Percentiles rank a stretch among this genome's conserved stretches.
Evolutionary conservation across 441 rosid genomes (phyloP).

Genomic region (Euphorbia corollata): DNA sequence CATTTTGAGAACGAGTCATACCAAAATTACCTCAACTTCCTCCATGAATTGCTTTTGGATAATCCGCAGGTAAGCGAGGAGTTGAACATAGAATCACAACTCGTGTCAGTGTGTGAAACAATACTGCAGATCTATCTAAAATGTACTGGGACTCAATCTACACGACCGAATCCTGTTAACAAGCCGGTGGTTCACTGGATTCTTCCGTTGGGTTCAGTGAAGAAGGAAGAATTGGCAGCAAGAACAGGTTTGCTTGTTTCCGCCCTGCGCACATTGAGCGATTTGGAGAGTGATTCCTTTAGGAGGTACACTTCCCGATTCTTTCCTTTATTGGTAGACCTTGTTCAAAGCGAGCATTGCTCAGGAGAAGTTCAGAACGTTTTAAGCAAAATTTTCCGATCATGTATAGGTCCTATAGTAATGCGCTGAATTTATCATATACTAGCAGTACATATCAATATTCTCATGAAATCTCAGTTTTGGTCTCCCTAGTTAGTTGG

Average conservation of each 20-base stretch:
- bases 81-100: constrained; percentile 48
- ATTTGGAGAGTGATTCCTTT: constrained; percentile 49
- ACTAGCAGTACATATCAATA: neutral
- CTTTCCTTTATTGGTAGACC: constrained; percentile 78
- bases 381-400: constrained; percentile 55
- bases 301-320: constrained; percentile 42
- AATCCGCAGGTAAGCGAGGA: constrained; percentile 39
- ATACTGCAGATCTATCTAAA: constrained; percentile 59
- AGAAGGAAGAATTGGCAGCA: constrained; percentile 75
- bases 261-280: constrained; percentile 48
- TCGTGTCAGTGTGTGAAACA: constrained; percentile 49
- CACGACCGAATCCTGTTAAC: constrained; percentile 20
- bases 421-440: constrained; percentile 28
- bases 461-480: constrained; percentile 23
- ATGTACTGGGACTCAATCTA: constrained; percentile 30
- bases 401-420: constrained; percentile 68
- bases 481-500: constrained; percentile 13
- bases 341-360: constrained; percentile 78
- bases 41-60: constrained; percentile 40
- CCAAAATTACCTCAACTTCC: constrained; percentile 61
- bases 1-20: constrained; percentile 84
- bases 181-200: constrained; percentile 45
- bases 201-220: constrained; percentile 60
- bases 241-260: constrained; percentile 63
- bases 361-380: constrained; percentile 64